Evolutionary conservation across 345 rosid species (phyloP).

Genomic region (Capsella bursapastoris): DNA sequence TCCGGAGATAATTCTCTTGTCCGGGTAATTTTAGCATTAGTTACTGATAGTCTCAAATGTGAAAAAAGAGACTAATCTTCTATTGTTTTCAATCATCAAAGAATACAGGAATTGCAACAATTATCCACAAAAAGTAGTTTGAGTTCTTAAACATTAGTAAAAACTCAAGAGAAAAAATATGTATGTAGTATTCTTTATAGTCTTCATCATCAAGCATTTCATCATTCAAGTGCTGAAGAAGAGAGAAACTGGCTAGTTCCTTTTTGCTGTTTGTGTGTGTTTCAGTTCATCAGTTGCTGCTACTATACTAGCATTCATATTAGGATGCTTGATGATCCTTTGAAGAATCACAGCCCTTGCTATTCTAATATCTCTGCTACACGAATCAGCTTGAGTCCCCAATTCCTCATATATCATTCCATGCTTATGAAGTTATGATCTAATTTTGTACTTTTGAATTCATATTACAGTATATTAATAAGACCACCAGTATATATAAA

Average conservation of each 20-base stretch:
- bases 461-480: no score
- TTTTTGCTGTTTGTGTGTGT: neutral
- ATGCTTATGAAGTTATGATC: no score
- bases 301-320: constrained; percentile 35
- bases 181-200: constrained; percentile 27
- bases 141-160: no score
- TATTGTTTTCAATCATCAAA: no score
- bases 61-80: neutral
- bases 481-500: neutral
- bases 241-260: neutral
- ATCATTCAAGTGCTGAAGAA: constrained; percentile 23
- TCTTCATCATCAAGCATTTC: neutral
- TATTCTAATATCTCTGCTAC: constrained; percentile 80
- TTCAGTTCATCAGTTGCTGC: no score
- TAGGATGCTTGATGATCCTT: constrained; percentile 76
- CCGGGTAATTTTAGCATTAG: no score
- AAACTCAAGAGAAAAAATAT: neutral
- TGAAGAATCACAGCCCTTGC: constrained; percentile 96
- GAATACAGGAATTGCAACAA: no score
- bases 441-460: no score
- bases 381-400: constrained; percentile 74
- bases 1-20: no score
- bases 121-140: no score
- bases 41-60: no score
- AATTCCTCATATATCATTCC: constrained; percentile 53